A percentile compares a stretch with the other conserved stretches of the same genome.
These are phyloP conservation scores for Microdochium bolleyi DNA, from an alignment of 2,329 filamentous ascomycete species.

Conservation along the genomic window DNA sequence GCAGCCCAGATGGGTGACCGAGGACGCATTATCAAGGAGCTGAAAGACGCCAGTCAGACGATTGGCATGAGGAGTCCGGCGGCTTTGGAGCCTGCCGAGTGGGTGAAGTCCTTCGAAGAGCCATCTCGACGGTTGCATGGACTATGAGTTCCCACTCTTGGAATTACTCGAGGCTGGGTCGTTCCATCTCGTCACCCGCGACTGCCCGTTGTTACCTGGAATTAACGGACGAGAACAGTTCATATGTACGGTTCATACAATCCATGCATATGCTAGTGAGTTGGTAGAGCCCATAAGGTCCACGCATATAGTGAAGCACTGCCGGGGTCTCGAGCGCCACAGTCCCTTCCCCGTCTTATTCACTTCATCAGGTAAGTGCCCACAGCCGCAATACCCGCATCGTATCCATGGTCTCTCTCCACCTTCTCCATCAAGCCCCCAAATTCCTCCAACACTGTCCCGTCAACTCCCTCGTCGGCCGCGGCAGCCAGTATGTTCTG, in stretches of 20 bases:
- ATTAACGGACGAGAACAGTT: neutral
- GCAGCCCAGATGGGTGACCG: neutral
- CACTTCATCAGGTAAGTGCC: neutral
- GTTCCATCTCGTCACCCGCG: neutral
- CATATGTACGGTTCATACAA: neutral
- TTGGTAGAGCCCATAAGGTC: neutral
- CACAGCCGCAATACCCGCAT: neutral
- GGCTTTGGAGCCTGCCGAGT: neutral
- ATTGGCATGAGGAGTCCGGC: neutral
- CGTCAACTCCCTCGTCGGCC: neutral
- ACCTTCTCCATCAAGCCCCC: neutral
- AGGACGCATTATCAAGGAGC: neutral
- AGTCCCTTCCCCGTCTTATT: neutral
- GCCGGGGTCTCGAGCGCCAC: neutral
- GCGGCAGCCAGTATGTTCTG: neutral
- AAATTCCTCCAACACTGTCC: neutral
- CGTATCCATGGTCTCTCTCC: neutral
- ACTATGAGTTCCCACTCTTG: neutral
- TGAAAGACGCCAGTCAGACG: neutral
- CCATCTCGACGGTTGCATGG: neutral
- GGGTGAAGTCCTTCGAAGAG: neutral
- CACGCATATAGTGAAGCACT: neutral
- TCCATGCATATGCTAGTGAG: neutral
- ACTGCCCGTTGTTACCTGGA: neutral
- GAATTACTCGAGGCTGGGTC: neutral